Base-by-base conservation (phyloP, 177 flowering plant genomes). In the Telopea speciosissima region DNA sequence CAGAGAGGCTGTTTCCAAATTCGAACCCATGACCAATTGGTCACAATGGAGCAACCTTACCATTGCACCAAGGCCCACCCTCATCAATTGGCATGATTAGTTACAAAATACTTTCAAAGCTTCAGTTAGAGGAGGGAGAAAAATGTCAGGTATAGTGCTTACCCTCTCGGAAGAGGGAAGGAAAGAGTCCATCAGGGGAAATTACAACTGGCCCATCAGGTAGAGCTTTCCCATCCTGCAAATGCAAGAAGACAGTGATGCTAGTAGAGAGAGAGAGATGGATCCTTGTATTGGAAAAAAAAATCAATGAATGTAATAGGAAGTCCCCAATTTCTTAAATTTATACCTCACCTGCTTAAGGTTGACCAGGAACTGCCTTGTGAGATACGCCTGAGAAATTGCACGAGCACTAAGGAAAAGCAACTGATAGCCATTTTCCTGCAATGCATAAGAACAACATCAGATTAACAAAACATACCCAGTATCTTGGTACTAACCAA, bases 151-250 rank as follows among this genome's bases (percentile, higher is more conserved):
- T 42, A 58, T 22, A 24, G 25, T n/a, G 36, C 40, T 72, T 78
- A 92, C 99, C 99, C 88, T 95, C 97, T 60, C 97, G 89, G 73
- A 62, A 92, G 52, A 95, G 72, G 66, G 99, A 95, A 66, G 99
- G 99, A 79, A 95, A 91, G 71, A 95, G 87, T 49, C 99, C 99
- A 87, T 95, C 97, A 13, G 99, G 99, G 6, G 99, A 95, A 68
- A 92, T 95, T 66, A 95, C 89, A 44, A 95, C 92, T 13, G 99
- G 99, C 56, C 99, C 99, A 71, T 91, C 97, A 21, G 99, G 99
- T 76, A 95, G 83, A 59, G 84, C 87, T 79, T 91, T 91, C 26
- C 98, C 99, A 78, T 95, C 91, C 99, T 95, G 81, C 74, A 79
- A 71, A 71, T 26, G 28, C 28, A 66, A 63, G 45, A 21, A 67